phyloP scores from a whole-genome alignment of 257 asterid species.

The Schizonepeta tenuifolia region DNA sequence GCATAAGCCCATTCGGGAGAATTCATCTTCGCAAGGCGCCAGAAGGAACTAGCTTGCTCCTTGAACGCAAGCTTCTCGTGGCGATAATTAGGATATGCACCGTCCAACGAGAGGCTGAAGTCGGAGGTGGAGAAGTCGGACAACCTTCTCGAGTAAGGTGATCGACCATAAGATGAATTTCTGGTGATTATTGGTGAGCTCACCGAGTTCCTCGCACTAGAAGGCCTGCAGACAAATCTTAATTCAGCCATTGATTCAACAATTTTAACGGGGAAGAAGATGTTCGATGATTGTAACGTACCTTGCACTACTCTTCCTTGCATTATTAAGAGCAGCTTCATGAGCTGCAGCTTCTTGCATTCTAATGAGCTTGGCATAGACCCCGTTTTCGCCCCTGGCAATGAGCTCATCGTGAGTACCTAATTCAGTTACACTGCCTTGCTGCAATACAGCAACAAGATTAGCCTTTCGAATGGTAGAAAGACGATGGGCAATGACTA shows the following conservation, averaged over 20 bases:
- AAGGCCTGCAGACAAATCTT: constrained; percentile 61
- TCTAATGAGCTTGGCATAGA: constrained; percentile 76
- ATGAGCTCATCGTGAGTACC: constrained; percentile 89
- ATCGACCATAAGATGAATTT: constrained; percentile 87
- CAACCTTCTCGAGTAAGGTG: constrained; percentile 86
- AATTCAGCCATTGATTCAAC: background rate
- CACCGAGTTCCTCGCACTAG: constrained; percentile 90
- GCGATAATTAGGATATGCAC: constrained; percentile 64
- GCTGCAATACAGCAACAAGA: constrained; percentile 85
- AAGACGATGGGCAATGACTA: constrained; percentile 93
- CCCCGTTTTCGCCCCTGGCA: constrained; percentile 73
- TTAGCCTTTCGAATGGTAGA: constrained; percentile 90
- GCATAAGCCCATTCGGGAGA: constrained; percentile 95
- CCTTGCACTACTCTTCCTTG: constrained; percentile 95
- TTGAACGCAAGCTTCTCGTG: constrained; percentile 83
- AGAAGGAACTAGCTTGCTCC: constrained; percentile 87
- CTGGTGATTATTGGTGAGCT: constrained; percentile 89
- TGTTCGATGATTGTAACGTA: background rate
- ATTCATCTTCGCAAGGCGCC: constrained; percentile 90
- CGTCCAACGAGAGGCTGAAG: constrained; percentile 83
- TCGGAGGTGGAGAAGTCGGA: constrained; percentile 95
- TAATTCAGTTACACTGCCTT: constrained; percentile 64
- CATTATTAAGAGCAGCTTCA: constrained; percentile 76
- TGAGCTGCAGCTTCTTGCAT: constrained; percentile 91
- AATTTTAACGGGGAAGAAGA: background rate